phyloP scores from a whole-genome alignment of 2,329 filamentous ascomycete species.

The Cytospora chrysosperma region DNA sequence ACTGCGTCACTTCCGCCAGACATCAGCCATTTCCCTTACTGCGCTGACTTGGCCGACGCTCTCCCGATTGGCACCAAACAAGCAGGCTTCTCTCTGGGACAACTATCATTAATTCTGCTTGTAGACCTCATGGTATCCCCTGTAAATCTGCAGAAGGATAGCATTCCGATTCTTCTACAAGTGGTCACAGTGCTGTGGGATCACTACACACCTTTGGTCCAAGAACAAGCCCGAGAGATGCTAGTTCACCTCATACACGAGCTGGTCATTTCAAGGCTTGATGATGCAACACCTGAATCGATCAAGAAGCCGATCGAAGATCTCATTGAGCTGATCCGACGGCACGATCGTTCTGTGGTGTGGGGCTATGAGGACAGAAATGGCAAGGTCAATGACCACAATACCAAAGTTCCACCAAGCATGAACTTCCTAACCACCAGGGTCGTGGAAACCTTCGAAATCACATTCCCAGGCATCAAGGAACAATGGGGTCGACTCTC shows the following conservation, averaged over 20 bases:
- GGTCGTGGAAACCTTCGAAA: slow-evolving; percentile 80
- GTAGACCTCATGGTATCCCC: slow-evolving; percentile 97
- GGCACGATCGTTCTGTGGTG: slow-evolving; percentile 78
- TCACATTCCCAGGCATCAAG: slow-evolving; percentile 81
- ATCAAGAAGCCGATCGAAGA: slow-evolving; percentile 79
- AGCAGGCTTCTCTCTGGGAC: slow-evolving; percentile 86
- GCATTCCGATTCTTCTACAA: slow-evolving; percentile 82
- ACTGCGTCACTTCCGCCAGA: slow-evolving; percentile 70
- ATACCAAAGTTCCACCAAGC: slow-evolving; percentile 77
- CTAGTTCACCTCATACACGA: slow-evolving; percentile 96
- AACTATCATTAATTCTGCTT: slow-evolving; percentile 87
- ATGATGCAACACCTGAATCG: slow-evolving; percentile 60
- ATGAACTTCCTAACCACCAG: slow-evolving; percentile 84
- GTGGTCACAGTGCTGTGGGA: slow-evolving; percentile 95
- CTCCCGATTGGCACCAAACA: slow-evolving; percentile 89
- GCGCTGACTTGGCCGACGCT: slow-evolving; percentile 77
- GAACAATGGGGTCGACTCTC: slow-evolving; percentile 90
- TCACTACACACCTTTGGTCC: slow-evolving; percentile 90
- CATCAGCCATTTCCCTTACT: slow-evolving; percentile 75
- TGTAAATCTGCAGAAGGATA: slow-evolving; percentile 73
- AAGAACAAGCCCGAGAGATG: slow-evolving; percentile 97
- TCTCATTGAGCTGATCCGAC: slow-evolving; percentile 81
- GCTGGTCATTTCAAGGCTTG: slow-evolving; percentile 77
- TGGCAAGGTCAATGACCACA: slow-evolving; percentile 69
- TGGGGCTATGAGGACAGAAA: slow-evolving; percentile 96